phyloP scores from a whole-genome alignment of 352 stramenopile species.

The Globisporangium splendens region DNA sequence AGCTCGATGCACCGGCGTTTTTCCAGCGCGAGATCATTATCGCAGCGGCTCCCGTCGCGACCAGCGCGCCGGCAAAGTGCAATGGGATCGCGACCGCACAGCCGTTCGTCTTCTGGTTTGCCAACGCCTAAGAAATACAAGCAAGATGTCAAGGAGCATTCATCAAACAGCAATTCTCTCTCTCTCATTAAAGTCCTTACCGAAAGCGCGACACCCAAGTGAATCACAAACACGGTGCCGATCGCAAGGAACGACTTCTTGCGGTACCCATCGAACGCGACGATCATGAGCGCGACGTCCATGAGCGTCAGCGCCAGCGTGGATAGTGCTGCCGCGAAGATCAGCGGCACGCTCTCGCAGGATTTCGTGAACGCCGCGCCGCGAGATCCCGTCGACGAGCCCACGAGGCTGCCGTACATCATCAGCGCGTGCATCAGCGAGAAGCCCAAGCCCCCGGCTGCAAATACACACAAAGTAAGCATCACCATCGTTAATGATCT shows the following conservation, averaged over 20 bases:
- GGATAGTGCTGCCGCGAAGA: slow-evolving; percentile 66
- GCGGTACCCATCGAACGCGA: slow-evolving; percentile 81
- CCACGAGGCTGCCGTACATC: slow-evolving; percentile 81
- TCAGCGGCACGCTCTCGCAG: slow-evolving; percentile 65
- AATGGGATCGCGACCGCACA: slow-evolving; percentile 74
- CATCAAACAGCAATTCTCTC: neutral
- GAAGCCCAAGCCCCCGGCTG: slow-evolving; percentile 77
- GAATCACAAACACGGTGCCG: slow-evolving; percentile 55
- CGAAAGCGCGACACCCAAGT: slow-evolving; percentile 74
- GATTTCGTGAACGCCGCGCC: slow-evolving; percentile 72
- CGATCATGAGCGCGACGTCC: slow-evolving; percentile 79
- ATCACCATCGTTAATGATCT: no score
- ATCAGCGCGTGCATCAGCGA: slow-evolving; percentile 81
- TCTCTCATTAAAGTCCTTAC: slow-evolving; percentile 15
- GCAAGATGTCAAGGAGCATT: slow-evolving; percentile 5
- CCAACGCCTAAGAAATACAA: slow-evolving; percentile 33
- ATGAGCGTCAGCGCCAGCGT: slow-evolving; percentile 72
- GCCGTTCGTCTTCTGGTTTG: slow-evolving; percentile 75
- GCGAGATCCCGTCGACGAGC: slow-evolving; percentile 56
- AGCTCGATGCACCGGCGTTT: slow-evolving; percentile 13
- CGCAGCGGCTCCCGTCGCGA: slow-evolving; percentile 42
- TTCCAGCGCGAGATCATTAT: slow-evolving; percentile 42
- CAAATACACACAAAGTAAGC: slow-evolving; percentile 8
- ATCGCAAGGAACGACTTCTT: slow-evolving; percentile 47
- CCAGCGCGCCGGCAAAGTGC: slow-evolving; percentile 58